Base-by-base conservation (phyloP, 108 stramenopile species). In the Schizochytrium sp. region DNA sequence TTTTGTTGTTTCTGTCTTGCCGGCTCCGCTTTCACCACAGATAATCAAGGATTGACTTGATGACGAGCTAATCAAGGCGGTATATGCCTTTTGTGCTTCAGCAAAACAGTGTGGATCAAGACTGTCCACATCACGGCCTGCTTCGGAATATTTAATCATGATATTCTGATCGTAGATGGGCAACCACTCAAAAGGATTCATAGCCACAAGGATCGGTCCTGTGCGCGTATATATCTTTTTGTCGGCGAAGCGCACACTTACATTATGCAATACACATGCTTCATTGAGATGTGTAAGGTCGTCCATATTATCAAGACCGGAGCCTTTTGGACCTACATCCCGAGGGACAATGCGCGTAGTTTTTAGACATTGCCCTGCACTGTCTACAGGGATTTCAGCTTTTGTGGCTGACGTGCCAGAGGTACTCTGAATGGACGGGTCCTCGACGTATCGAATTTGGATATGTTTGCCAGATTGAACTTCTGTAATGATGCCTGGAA, bases 51-150 rank as follows among this genome's bases (percentile, higher is more conserved):
- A 91, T 83, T 91, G 91, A 61, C 73, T 61, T 28, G 61, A 72
- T 4, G 69, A 19, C 45, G 94, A 93, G 76, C 41, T 92, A 91
- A 97, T 94, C 97, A 99, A 97, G 72, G 90, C 93, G 50, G 94
- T 92, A 93, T 97, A 98, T 3, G 98, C 94, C 56, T 94, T 92
- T 72, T 97, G 94, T 7, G 97, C 98, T 72, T 97, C 94, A 53
- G 94, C 95, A 90, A 97, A 99, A 5, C 97, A 96, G 93, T 99
- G 98, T 5, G 98, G 98, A 4, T 94, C 88, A 0, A 83, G 47
- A n/a, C 97, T 95, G 28, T 93, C 91, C 73, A 58, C 56, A 38
- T 91, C 93, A 2, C 93, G n/a, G 2, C 91, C 89, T 1, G 93
- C 94, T 55, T 91, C 87, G 56, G 90, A 89, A 87, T 94, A 94